Percentiles rank a stretch among this genome's conserved stretches.
phyloP scores from a whole-genome alignment of 805 yeast genomes.

The Hanseniaspora mollemarum region DNA sequence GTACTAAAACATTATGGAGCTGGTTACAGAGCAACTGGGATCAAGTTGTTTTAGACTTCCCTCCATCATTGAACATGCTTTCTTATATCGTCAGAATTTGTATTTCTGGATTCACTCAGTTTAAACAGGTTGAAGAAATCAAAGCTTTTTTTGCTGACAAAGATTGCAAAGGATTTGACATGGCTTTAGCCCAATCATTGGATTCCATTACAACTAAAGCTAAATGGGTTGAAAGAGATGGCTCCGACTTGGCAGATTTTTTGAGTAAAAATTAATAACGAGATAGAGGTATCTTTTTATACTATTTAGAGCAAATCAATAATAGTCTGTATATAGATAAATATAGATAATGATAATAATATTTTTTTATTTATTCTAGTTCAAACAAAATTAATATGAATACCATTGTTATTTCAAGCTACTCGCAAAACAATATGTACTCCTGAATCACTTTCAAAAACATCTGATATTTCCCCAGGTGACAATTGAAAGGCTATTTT shows the following conservation, averaged over 20 bases:
- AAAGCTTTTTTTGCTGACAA: constrained; percentile 41
- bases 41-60: constrained; percentile 49
- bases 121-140: constrained; percentile 41
- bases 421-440: constrained; percentile 80
- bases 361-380: not conserved
- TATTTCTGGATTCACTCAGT: constrained; percentile 50
- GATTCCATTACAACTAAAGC: constrained; percentile 49
- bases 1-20: constrained; percentile 57
- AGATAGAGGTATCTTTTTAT: too few species aligned
- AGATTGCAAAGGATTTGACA: constrained; percentile 53
- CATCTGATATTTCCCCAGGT: constrained; percentile 70
- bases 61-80: constrained; percentile 72
- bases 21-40: constrained; percentile 74
- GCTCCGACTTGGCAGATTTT: constrained; percentile 39
- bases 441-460: constrained; percentile 85
- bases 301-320: too few species aligned
- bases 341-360: constrained; percentile 20
- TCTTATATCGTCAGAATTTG: constrained; percentile 58
- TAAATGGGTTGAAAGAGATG: constrained; percentile 49
- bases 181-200: constrained; percentile 52
- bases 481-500: constrained; percentile 70
- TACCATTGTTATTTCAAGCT: constrained; percentile 35
- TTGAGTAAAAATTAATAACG: constrained; percentile 32
- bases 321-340: too few species aligned
- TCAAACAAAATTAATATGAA: not conserved